Percentiles rank a stretch among this genome's conserved stretches.
phyloP scores from a whole-genome alignment of 2,329 filamentous ascomycete species.

The Penicillium sp. region DNA sequence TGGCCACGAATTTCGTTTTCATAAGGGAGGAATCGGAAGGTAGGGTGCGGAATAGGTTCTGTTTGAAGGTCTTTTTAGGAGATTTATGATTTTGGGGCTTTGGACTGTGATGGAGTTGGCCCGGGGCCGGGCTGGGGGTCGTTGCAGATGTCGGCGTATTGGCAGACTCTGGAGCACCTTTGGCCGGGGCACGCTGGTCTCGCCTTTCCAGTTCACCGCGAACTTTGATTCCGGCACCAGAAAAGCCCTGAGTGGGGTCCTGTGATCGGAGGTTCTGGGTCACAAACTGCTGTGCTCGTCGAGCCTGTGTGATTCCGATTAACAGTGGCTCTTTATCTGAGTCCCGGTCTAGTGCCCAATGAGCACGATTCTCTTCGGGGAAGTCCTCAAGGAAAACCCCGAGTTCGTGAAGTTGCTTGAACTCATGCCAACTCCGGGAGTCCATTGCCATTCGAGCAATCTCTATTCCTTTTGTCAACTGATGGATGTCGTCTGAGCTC shows the following conservation, averaged over 20 bases:
- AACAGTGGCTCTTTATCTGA: conserved; percentile 52
- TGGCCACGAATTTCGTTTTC: conserved; percentile 70
- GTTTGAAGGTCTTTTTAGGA: conserved; percentile 36
- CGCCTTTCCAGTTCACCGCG: conserved; percentile 32
- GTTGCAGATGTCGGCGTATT: conserved; percentile 8
- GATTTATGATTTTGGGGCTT: conserved; percentile 31
- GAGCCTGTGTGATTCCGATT: conserved; percentile 61
- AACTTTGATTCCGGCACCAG: conserved; percentile 46
- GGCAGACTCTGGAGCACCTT: conserved; percentile 22
- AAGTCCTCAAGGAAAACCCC: conserved; percentile 73
- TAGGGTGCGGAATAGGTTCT: conserved; percentile 33
- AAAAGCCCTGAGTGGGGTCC: conserved; percentile 47
- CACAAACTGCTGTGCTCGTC: conserved; percentile 61
- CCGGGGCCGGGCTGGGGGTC: conserved; percentile 13
- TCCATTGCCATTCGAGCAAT: conserved; percentile 64
- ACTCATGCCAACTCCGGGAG: conserved; percentile 67
- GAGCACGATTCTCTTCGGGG: conserved; percentile 61
- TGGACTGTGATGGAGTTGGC: conserved; percentile 25
- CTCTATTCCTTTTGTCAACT: conserved; percentile 68
- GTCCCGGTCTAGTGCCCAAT: conserved; percentile 69
- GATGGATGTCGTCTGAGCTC: conserved; percentile 60
- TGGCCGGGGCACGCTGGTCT: conserved; percentile 15
- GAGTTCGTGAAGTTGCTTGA: conserved; percentile 75
- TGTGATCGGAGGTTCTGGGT: conserved; percentile 37
- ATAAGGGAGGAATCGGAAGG: conserved; percentile 57